These are phyloP conservation scores for Selenicereus undatus DNA, from an alignment of 148 eudicot genomes.

Conservation along the genomic window DNA sequence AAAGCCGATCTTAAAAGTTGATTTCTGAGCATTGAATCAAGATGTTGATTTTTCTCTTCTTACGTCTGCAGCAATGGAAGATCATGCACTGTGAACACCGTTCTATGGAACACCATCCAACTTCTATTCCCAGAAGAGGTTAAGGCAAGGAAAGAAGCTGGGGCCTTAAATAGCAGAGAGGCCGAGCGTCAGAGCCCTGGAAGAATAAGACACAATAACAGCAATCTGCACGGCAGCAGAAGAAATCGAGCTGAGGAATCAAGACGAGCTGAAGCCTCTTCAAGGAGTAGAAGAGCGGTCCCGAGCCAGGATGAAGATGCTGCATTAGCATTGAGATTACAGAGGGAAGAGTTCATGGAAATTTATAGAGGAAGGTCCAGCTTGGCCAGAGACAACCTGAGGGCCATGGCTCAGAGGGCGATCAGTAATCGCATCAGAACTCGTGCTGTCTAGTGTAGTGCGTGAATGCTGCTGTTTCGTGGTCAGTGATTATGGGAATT, in stretches of 20 bases:
- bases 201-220: not conserved
- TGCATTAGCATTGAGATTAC: slow-evolving; percentile 36
- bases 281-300: slow-evolving; percentile 30
- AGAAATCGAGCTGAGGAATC: slow-evolving; percentile 18
- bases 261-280: slow-evolving; percentile 21
- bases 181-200: slow-evolving; percentile 24
- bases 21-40: too few species aligned
- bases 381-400: slow-evolving; percentile 61
- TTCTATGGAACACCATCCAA: slow-evolving; percentile 98
- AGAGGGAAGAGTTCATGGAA: slow-evolving; percentile 74
- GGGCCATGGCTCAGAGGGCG: slow-evolving; percentile 76
- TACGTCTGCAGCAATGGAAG: slow-evolving; percentile 61
- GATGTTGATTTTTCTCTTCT: not conserved
- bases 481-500: too few species aligned
- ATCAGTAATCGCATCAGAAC: slow-evolving; percentile 39
- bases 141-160: slow-evolving; percentile 61
- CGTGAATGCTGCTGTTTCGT: not conserved
- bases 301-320: slow-evolving; percentile 74
- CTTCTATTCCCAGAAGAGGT: slow-evolving; percentile 90
- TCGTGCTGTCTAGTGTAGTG: slow-evolving; percentile 15
- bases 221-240: slow-evolving; percentile 17
- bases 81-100: slow-evolving; percentile 92
- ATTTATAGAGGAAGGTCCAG: slow-evolving; percentile 40
- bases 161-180: slow-evolving; percentile 28
- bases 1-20: too few species aligned